Percentiles rank a stretch among this genome's conserved stretches.
phyloP scores from a whole-genome alignment of 2,329 filamentous ascomycete genomes.

The Magnaporthales sp. region DNA sequence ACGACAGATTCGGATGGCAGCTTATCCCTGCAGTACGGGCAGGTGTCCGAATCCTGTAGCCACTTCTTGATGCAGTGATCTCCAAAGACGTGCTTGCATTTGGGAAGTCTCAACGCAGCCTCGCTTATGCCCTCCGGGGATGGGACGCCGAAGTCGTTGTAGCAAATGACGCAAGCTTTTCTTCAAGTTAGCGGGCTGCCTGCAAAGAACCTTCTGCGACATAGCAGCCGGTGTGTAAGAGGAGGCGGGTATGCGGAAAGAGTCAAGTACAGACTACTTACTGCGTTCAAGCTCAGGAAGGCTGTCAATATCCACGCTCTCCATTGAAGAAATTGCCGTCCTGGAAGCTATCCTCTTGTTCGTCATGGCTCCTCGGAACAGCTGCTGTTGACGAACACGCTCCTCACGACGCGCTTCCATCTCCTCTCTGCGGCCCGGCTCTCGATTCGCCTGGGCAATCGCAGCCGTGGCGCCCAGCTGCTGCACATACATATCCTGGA shows the following conservation, averaged over 20 bases:
- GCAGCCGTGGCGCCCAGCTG: conserved; percentile 1
- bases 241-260: not conserved
- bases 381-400: conserved; percentile 31
- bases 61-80: conserved; percentile 57
- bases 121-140: conserved; percentile 52
- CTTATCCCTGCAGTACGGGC: conserved; percentile 56
- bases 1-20: conserved; percentile 38
- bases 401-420: conserved; percentile 18
- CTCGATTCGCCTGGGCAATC: conserved; percentile 5
- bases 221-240: too few relatives aligned
- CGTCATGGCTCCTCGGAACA: conserved; percentile 33
- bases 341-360: conserved; percentile 39
- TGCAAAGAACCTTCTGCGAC: not conserved
- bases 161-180: conserved; percentile 54
- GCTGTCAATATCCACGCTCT: conserved; percentile 34
- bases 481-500: conserved; percentile 3
- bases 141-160: conserved; percentile 49
- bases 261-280: conserved; percentile 22
- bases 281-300: conserved; percentile 38
- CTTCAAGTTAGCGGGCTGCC: conserved; percentile 6
- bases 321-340: conserved; percentile 34
- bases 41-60: conserved; percentile 54
- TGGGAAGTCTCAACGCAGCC: conserved; percentile 46
- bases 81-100: conserved; percentile 57
- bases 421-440: conserved; percentile 6